Conservation (phyloP, 805 yeast species). For the Nakazawaea ernobii region DNA sequence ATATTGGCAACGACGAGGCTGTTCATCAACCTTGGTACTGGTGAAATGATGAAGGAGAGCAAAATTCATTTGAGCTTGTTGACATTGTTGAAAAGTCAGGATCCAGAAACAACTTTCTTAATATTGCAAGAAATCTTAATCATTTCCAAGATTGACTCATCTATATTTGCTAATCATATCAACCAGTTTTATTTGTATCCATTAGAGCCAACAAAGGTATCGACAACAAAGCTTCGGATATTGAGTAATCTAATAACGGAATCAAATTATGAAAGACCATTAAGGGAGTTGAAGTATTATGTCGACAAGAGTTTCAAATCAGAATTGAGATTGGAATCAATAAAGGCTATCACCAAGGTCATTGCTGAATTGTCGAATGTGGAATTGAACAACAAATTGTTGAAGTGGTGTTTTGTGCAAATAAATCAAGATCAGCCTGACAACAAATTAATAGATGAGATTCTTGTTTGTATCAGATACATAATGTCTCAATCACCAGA, state of each 20-base stretch:
- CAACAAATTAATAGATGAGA: conserved; percentile 48
- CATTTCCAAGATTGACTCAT: conserved; percentile 26
- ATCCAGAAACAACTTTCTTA: conserved; percentile 24
- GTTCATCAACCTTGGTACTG: conserved; percentile 52
- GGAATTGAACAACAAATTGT: conserved; percentile 46
- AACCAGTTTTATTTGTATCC: conserved; percentile 53
- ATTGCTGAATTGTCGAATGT: conserved; percentile 16
- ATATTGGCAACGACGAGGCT: conserved; percentile 56
- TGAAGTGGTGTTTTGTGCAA: conserved; percentile 59
- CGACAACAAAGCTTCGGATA: conserved; percentile 54
- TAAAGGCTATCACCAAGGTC: conserved; percentile 43
- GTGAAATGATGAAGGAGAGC: conserved; percentile 40
- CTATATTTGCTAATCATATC: conserved; percentile 27
- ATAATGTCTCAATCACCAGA: conserved; percentile 60
- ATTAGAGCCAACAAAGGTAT: conserved; percentile 37
- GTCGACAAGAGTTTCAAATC: conserved; percentile 15
- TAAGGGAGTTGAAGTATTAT: conserved; percentile 61
- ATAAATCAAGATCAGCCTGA: conserved; percentile 25
- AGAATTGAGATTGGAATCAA: conserved; percentile 35
- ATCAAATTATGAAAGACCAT: conserved; percentile 42
- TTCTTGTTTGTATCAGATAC: conserved; percentile 66
- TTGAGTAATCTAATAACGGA: conserved; percentile 54
- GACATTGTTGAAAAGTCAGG: conserved; percentile 28
- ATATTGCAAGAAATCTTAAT: conserved; percentile 44
- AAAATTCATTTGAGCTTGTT: conserved; percentile 47